phyloP scores from a whole-genome alignment of 371 early-diverging fungal genomes.

The Chytridium lagenaria region DNA sequence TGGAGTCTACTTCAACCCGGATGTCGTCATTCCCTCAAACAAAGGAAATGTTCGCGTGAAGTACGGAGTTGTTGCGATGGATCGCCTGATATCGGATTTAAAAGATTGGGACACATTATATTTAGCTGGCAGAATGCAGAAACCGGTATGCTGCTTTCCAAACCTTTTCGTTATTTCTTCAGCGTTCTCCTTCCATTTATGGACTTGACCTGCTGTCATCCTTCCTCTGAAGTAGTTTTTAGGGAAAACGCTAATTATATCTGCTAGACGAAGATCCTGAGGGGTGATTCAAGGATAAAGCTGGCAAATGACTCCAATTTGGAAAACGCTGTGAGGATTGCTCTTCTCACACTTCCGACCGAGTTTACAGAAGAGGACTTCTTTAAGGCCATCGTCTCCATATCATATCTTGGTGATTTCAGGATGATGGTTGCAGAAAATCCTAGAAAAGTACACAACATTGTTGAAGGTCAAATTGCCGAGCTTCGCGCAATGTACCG shows the following conservation, averaged over 20 bases:
- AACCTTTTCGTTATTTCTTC: no score
- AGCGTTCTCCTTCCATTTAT: no score
- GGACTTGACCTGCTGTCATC: no score
- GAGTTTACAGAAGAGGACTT: constrained; percentile 83
- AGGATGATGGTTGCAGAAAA: constrained; percentile 93
- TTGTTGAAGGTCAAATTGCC: constrained; percentile 81
- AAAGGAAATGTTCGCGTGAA: constrained; percentile 73
- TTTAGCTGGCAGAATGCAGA: constrained; percentile 95
- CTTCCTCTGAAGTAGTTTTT: no score
- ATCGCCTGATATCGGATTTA: constrained; percentile 82
- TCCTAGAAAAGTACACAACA: constrained; percentile 92
- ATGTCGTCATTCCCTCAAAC: constrained; percentile 83
- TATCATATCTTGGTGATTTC: constrained; percentile 93
- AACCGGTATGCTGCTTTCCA: constrained; percentile 75
- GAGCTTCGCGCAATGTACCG: constrained; percentile 81
- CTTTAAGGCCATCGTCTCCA: constrained; percentile 80
- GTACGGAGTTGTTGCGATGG: constrained; percentile 95
- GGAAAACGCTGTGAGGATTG: constrained; percentile 82
- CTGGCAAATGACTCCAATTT: constrained; percentile 87
- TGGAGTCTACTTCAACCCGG: constrained; percentile 95
- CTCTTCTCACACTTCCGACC: constrained; percentile 82
- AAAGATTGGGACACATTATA: constrained; percentile 94
- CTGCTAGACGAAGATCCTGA: constrained; percentile 73
- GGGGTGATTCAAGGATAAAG: constrained; percentile 86
- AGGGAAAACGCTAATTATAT: not conserved